phyloP scores from a whole-genome alignment of 305 asterid genomes.

The Fraxinus sp. region DNA sequence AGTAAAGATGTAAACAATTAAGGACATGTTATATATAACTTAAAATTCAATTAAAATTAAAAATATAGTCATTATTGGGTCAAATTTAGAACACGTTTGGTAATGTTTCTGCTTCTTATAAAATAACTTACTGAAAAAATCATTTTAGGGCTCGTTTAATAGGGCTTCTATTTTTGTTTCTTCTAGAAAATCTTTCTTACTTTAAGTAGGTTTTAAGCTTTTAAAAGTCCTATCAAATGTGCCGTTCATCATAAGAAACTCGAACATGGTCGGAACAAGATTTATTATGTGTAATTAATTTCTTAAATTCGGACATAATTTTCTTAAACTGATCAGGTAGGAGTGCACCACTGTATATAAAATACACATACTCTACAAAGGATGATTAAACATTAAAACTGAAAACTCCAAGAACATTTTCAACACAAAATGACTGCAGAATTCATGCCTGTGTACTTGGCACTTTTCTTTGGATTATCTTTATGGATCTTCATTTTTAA shows the following conservation, averaged over 20 bases:
- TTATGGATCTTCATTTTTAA: slow-evolving; percentile 10
- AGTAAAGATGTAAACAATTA: too few species aligned
- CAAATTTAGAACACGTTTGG: background rate
- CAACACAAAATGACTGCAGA: slow-evolving; percentile 32
- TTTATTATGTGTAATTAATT: too few species aligned
- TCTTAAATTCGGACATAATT: background rate
- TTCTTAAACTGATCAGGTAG: background rate
- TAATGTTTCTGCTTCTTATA: background rate
- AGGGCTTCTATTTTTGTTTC: too few species aligned
- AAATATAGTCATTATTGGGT: too few species aligned
- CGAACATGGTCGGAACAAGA: background rate
- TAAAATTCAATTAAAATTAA: too few species aligned
- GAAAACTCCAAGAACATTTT: background rate
- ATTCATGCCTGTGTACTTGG: slow-evolving; percentile 12
- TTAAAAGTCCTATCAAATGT: background rate
- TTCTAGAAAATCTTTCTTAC: background rate
- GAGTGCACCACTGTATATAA: background rate
- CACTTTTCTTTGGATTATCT: slow-evolving; percentile 26
- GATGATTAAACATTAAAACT: background rate
- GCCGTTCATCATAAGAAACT: too few species aligned
- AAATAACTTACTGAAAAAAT: too few species aligned
- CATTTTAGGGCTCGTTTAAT: too few species aligned
- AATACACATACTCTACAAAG: background rate
- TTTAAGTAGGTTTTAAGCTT: too few species aligned
- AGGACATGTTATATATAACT: too few species aligned